Conservation (phyloP, 257 asterid species). For the Galeopsis tetrahit region DNA sequence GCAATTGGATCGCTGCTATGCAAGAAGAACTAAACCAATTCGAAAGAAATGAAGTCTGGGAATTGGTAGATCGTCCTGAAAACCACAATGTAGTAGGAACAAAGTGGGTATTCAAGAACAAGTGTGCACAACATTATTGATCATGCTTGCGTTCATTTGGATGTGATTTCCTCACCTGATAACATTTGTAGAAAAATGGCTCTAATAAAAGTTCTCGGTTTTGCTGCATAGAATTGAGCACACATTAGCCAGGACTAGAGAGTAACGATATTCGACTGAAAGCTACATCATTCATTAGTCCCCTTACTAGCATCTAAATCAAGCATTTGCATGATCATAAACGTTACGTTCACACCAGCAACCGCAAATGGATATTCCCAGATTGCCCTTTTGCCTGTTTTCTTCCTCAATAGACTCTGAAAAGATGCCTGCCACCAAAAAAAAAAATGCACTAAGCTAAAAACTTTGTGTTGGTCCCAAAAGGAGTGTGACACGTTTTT, state of each 20-base stretch:
- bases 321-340: slow-evolving; percentile 89
- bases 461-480: too few relatives aligned
- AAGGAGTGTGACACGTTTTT: too few relatives aligned
- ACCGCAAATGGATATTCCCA: slow-evolving; percentile 98
- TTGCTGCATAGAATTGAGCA: slow-evolving; percentile 55
- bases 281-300: background rate
- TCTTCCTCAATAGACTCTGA: slow-evolving; percentile 69
- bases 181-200: slow-evolving; percentile 58
- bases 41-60: too few relatives aligned
- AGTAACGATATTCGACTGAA: slow-evolving; percentile 16
- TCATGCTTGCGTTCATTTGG: background rate
- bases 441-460: background rate
- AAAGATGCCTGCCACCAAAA: slow-evolving; percentile 54
- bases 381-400: slow-evolving; percentile 69
- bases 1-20: too few relatives aligned
- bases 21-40: too few relatives aligned
- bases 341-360: too few relatives aligned
- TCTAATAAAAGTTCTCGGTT: slow-evolving; percentile 65
- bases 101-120: too few relatives aligned
- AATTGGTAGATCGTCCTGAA: too few relatives aligned
- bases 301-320: slow-evolving; percentile 76
- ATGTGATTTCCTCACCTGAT: slow-evolving; percentile 50
- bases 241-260: slow-evolving; percentile 36
- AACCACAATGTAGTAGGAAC: too few relatives aligned
- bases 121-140: too few relatives aligned